Conservation (phyloP, 257 asterid species). For the Forsythia suspensa region DNA sequence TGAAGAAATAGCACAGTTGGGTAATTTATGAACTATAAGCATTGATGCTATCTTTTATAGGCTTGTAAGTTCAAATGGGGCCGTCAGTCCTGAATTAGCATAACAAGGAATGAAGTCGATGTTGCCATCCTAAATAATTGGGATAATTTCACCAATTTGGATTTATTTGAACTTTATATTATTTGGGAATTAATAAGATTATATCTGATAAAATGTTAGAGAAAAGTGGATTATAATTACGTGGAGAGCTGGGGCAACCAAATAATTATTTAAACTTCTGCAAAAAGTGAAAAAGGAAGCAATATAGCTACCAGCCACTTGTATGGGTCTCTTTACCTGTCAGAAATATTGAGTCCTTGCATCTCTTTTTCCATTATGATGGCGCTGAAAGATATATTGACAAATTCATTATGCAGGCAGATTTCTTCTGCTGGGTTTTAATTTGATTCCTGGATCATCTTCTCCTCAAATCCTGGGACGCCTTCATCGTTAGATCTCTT, state of each 20-base stretch:
- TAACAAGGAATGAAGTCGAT: neutral
- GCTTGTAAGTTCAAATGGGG: neutral
- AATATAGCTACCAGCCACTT: neutral
- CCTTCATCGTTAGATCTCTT: constrained; percentile 28
- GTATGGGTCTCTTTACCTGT: neutral
- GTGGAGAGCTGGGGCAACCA: neutral
- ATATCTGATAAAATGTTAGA: neutral
- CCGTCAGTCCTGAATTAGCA: neutral
- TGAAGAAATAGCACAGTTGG: neutral
- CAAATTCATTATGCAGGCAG: constrained; percentile 38
- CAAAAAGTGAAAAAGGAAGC: neutral
- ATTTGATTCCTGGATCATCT: constrained; percentile 30
- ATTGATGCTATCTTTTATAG: neutral
- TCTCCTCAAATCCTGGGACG: constrained; percentile 21
- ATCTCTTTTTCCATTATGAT: constrained; percentile 7
- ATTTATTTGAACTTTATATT: neutral
- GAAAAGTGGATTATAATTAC: neutral
- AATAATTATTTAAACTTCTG: neutral
- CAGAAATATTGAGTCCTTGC: neutral
- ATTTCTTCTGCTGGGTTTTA: constrained; percentile 25
- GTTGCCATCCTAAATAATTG: neutral
- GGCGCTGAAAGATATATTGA: constrained; percentile 9
- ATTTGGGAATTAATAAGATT: constrained; percentile 6
- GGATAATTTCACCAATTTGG: neutral
- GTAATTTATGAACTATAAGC: neutral